These are phyloP conservation scores for Vicia villosa DNA, from an alignment of 306 rosid species.

Conservation along the genomic window DNA sequence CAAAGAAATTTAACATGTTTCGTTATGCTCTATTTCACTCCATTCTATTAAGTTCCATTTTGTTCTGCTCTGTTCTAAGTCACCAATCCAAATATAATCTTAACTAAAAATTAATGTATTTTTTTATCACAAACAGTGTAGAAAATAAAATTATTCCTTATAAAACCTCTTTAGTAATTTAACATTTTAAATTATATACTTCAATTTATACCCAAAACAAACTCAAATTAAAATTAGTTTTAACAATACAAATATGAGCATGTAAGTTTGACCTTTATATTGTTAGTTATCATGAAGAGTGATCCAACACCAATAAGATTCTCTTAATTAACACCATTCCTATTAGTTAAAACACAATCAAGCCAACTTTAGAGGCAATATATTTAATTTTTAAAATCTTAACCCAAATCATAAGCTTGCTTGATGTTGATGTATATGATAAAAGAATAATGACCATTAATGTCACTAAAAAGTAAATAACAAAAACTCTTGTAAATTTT, in stretches of 20 bases:
- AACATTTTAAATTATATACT: too few relatives aligned
- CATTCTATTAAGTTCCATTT: too few relatives aligned
- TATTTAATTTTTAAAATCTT: constrained; percentile 24
- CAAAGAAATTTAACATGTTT: too few relatives aligned
- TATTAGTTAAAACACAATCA: constrained; percentile 35
- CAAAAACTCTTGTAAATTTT: constrained; percentile 27
- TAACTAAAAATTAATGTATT: too few relatives aligned
- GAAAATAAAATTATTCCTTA: too few relatives aligned
- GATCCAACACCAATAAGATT: constrained; percentile 40
- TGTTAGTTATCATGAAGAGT: constrained; percentile 31
- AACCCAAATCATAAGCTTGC: constrained; percentile 39
- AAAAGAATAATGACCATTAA: constrained; percentile 17
- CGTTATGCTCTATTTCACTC: too few relatives aligned
- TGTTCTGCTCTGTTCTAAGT: too few relatives aligned
- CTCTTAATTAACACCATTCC: constrained; percentile 32
- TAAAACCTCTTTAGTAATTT: too few relatives aligned
- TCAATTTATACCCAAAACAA: too few relatives aligned
- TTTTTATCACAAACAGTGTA: too few relatives aligned
- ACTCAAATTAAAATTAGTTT: constrained; percentile 1
- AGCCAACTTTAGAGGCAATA: constrained; percentile 25
- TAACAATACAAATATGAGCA: neutral
- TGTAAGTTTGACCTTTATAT: constrained; percentile 25
- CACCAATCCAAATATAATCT: too few relatives aligned
- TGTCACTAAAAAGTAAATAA: constrained; percentile 37
- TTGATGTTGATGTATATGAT: constrained; percentile 37